These are phyloP conservation scores for Phytophthora pinifolia DNA, from an alignment of 352 stramenopile genomes.

Conservation along the genomic window DNA sequence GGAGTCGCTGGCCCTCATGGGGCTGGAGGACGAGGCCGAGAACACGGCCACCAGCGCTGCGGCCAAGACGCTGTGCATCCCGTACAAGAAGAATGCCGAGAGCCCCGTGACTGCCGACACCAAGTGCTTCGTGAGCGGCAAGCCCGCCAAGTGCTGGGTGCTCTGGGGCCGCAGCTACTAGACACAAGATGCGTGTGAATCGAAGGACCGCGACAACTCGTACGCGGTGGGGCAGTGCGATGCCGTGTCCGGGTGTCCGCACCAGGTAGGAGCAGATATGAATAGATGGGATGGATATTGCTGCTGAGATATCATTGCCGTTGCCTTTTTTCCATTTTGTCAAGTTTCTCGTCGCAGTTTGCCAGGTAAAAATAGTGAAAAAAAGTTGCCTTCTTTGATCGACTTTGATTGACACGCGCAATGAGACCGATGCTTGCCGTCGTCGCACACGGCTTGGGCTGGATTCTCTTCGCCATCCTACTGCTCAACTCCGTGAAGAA, in stretches of 20 bases:
- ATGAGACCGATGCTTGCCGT: slow-evolving; percentile 19
- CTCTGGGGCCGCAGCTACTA: slow-evolving; percentile 89
- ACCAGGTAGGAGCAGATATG: slow-evolving; percentile 17
- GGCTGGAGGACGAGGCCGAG: slow-evolving; percentile 75
- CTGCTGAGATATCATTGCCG: slow-evolving; percentile 16
- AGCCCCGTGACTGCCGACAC: slow-evolving; percentile 87
- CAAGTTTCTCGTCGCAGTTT: background rate
- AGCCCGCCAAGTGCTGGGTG: slow-evolving; percentile 93
- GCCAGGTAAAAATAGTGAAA: slow-evolving; percentile 22
- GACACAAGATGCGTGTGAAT: slow-evolving; percentile 9
- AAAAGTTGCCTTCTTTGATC: background rate
- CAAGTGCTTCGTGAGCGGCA: slow-evolving; percentile 98
- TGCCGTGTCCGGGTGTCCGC: background rate
- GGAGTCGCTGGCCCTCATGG: slow-evolving; percentile 77
- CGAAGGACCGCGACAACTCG: background rate
- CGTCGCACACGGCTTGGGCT: slow-evolving; percentile 8
- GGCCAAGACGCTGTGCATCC: slow-evolving; percentile 99
- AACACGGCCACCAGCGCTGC: slow-evolving; percentile 93
- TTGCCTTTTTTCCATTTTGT: slow-evolving; percentile 11
- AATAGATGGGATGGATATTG: slow-evolving; percentile 22
- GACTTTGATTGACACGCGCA: slow-evolving; percentile 4
- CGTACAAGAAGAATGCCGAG: slow-evolving; percentile 92
- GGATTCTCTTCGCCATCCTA: slow-evolving; percentile 20
- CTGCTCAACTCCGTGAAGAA: slow-evolving; percentile 20
- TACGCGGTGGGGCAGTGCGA: background rate